Conservation (phyloP, 73 alveolate species). For the Effrenium voratum region DNA sequence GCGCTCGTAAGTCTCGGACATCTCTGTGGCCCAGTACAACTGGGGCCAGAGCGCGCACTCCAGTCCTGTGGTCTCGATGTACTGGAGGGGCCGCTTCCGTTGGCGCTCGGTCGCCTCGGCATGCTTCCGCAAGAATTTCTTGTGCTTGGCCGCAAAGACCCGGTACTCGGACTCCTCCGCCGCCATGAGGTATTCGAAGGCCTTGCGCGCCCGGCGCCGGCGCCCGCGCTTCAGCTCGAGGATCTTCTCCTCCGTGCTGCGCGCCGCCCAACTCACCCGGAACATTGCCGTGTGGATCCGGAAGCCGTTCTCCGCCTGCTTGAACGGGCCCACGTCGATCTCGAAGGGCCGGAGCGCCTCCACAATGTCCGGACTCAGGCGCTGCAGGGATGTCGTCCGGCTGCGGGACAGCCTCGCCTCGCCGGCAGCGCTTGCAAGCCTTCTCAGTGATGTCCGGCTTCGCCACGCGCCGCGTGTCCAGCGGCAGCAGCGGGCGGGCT, state of each 20-base stretch:
- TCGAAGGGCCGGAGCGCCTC: slow-evolving; percentile 19
- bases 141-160: background rate
- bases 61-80: slow-evolving; percentile 4
- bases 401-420: too few relatives aligned
- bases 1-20: slow-evolving; percentile 11
- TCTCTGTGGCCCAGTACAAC: background rate
- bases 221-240: background rate
- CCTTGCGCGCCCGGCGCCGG: background rate
- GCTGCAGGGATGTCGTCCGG: background rate
- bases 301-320: background rate
- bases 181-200: background rate
- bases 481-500: background rate
- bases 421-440: background rate
- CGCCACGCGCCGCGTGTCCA: background rate
- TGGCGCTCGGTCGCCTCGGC: background rate
- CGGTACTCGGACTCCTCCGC: background rate
- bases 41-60: slow-evolving; percentile 22
- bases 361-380: background rate
- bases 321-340: background rate
- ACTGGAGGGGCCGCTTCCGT: background rate
- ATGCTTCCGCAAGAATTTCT: background rate
- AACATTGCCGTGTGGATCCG: background rate
- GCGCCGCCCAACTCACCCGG: background rate
- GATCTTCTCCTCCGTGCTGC: background rate
- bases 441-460: background rate